phyloP scores from a whole-genome alignment of 2,329 filamentous ascomycete genomes.

The Xylaria sp. region DNA sequence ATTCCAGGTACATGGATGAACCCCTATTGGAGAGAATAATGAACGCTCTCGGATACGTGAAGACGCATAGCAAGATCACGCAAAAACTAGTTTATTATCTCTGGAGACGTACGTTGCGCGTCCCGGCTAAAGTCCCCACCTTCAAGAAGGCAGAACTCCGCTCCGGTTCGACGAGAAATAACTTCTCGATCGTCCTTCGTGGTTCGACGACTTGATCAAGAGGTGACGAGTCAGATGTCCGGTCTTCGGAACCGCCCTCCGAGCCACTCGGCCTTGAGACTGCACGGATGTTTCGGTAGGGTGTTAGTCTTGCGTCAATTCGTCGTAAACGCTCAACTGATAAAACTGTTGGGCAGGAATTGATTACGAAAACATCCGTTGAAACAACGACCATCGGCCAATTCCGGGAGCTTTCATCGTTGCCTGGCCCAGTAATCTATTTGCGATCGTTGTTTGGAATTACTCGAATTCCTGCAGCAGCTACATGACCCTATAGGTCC shows the following conservation, averaged over 20 bases:
- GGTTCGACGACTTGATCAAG: constrained; percentile 31
- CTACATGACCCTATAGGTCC: neutral
- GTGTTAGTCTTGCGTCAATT: constrained; percentile 27
- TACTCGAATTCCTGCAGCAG: constrained; percentile 22
- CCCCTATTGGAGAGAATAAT: constrained; percentile 77
- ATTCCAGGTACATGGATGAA: constrained; percentile 90
- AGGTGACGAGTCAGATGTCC: constrained; percentile 28
- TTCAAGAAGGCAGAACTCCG: constrained; percentile 82
- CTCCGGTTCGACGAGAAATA: constrained; percentile 82
- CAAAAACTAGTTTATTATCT: constrained; percentile 89
- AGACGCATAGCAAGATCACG: constrained; percentile 76
- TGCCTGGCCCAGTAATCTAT: constrained; percentile 18
- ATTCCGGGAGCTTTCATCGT: constrained; percentile 12
- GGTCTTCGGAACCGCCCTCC: constrained; percentile 2
- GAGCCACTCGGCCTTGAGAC: neutral
- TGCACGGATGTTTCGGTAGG: constrained; percentile 21
- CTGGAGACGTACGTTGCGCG: constrained; percentile 67
- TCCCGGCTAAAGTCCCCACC: constrained; percentile 42
- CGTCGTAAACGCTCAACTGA: constrained; percentile 10
- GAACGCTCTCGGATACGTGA: constrained; percentile 76
- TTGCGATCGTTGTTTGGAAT: constrained; percentile 24
- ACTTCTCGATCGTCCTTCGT: constrained; percentile 82
- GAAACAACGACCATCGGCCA: constrained; percentile 21
- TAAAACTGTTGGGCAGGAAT: constrained; percentile 11
- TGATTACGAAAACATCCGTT: constrained; percentile 13